Conservation (phyloP, 225 moss, liverwort and hornwort genomes). For the Sphagnum contortum region DNA sequence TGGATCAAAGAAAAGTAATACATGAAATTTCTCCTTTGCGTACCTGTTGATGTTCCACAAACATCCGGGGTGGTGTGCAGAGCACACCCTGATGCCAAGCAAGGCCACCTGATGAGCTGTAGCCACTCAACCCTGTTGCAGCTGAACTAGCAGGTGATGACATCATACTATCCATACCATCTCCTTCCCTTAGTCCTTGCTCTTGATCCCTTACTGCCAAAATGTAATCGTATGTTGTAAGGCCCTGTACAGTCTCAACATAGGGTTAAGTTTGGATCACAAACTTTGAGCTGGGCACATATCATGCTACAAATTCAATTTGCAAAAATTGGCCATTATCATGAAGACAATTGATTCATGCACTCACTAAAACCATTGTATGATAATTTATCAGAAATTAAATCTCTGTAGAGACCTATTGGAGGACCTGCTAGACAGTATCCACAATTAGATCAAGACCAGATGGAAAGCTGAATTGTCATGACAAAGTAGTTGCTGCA, state of each 20-base stretch:
- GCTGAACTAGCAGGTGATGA: constrained; percentile 82
- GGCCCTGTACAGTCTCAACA: constrained; percentile 41
- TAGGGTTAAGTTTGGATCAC: background rate
- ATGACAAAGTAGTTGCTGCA: constrained; percentile 5
- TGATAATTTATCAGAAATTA: too few species aligned
- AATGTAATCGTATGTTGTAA: constrained; percentile 91
- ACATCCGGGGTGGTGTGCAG: constrained; percentile 90
- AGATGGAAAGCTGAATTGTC: too few species aligned
- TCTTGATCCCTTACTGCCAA: constrained; percentile 80
- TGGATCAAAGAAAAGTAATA: too few species aligned
- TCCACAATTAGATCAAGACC: too few species aligned
- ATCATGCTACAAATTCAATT: too few species aligned
- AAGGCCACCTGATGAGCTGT: constrained; percentile 58
- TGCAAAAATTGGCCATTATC: too few species aligned
- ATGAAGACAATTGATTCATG: too few species aligned
- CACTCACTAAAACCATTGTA: too few species aligned
- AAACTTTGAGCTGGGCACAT: too few species aligned
- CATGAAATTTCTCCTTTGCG: background rate
- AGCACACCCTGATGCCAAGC: constrained; percentile 67
- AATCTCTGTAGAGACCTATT: too few species aligned
- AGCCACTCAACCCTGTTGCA: constrained; percentile 55
- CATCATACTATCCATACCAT: constrained; percentile 54
- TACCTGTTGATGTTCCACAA: constrained; percentile 77
- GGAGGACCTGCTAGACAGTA: too few species aligned
- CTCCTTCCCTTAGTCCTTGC: constrained; percentile 36